Base-by-base conservation (phyloP, 257 asterid species). In the Datura wrightii region DNA sequence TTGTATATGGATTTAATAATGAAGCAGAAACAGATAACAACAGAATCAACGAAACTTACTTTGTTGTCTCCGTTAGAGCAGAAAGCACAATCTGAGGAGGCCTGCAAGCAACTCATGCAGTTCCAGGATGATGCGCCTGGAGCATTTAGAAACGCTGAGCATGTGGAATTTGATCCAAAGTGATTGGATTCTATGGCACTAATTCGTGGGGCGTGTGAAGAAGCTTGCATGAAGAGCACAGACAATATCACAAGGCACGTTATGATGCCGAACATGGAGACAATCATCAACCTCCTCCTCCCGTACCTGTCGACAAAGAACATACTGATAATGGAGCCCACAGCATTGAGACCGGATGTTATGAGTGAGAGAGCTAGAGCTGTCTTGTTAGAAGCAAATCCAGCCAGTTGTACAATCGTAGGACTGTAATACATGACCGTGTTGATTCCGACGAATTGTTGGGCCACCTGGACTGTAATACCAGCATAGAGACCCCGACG, bases 361-460 rank as follows among this genome's bases (percentile, higher is more conserved):
- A 94, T 88, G 36, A 94, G 94, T 7, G 98, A 93, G 44, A 94
- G 94, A 1, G 95, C 94, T 79, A 94, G 24, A 8, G 97, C 97
- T 1, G 97, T 93, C 90, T 83, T 81, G 52, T 94, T 94, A 3
- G 98, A 92, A 50, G 97, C 97, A 59, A 90, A 92, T 37, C 98
- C 98, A 0, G 98, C 98, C 0, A 91, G 87, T 82, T 94, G 97
- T 16, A 94, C 92, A 8, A 94, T 94, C 2, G 97, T 91, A 15
- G 98, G 98, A 79, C 98, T 94, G 24, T 94, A 94, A 88, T 94
- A 94, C 97, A 94, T 94, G 60, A 94, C 98, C 0, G 98, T 94
- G 91, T 94, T 94, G 66, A 94, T 94, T 66, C 97, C 97, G 6
- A 93, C 97, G 56, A 94, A 93, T 67, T 94, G 98, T 54, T 92